Base-by-base conservation (phyloP, 2,329 filamentous ascomycete genomes). In the Chrysoporthe deuterocubensis region DNA sequence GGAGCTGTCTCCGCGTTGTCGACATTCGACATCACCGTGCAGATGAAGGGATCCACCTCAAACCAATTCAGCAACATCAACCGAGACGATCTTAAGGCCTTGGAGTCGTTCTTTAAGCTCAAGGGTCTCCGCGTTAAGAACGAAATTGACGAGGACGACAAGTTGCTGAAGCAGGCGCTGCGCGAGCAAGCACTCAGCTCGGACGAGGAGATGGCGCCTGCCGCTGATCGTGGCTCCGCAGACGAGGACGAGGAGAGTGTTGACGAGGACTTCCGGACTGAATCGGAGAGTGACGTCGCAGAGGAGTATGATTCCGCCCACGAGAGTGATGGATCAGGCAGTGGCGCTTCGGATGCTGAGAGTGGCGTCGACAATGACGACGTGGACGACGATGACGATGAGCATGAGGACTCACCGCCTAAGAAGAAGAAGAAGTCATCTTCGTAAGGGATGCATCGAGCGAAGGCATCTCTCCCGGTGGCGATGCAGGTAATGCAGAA, bases 61-160 rank as follows among this genome's bases (percentile, higher is more conserved):
- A 93, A 94, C 74, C 94, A 97, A 76, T 99, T 99, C 83, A 97
- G 94, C 82, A 99, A 99, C 84, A 99, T 99, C 79, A 99, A 97
- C 78, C 92, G 95, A 74, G 96, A 99, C 82, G 96, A 99, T 78
- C 93, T 98, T 80, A 92, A 96, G 81, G 92, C 93, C 7, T 87
- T 99, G n/a, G 96, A 99, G 79, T 90, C 91, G 73, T 99, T 99
- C 83, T 97, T 99, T 87, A 96, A 96, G 81, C 88, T 93, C 73
- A 98, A 98, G 85, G 92, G 91, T 70, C 87, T 99, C 75, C 92
- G 95, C 65, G 94, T 96, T 67, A 98, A 97, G 89, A 99, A 99
- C 79, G 96, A 99, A 81, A 97, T 99, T 83, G 91, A 96, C 70
- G 96, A 97, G 77, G 96, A 99, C 74, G 92, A 93, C 77, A 90